Evolutionary conservation across 371 early-diverging fungal genomes (phyloP).

Genomic region (Zancudomyces culisetae): DNA sequence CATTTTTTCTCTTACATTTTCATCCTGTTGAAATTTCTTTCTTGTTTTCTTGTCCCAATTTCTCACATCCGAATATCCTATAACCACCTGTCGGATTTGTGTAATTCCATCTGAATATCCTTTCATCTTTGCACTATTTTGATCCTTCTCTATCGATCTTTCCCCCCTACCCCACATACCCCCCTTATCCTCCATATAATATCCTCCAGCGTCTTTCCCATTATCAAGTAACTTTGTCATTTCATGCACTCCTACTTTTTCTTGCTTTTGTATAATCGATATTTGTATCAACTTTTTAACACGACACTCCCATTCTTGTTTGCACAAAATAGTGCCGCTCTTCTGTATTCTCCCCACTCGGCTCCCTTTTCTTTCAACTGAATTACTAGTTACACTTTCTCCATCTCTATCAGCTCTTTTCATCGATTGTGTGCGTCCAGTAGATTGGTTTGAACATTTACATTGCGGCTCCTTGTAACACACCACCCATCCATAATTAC

Average conservation of each 20-base stretch:
- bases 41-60: background rate
- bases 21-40: background rate
- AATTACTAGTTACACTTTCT: too few relatives aligned
- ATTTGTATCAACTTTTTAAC: too few relatives aligned
- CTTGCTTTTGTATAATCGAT: too few relatives aligned
- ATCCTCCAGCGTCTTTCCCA: conserved; percentile 20
- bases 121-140: background rate
- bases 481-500: conserved; percentile 19
- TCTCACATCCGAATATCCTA: background rate
- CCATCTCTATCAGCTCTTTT: conserved; percentile 15
- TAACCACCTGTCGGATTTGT: background rate
- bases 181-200: conserved; percentile 8
- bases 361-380: too few relatives aligned
- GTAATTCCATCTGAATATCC: background rate
- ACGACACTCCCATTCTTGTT: too few relatives aligned
- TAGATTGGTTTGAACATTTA: conserved; percentile 7
- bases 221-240: too few relatives aligned
- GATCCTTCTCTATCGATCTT: conserved; percentile 17
- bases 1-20: background rate
- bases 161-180: conserved; percentile 17
- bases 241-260: too few relatives aligned
- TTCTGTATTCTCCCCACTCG: too few relatives aligned
- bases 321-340: too few relatives aligned
- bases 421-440: conserved; percentile 8
- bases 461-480: conserved; percentile 17